Percentiles rank a stretch among this genome's conserved stretches.
Evolutionary conservation across 2,329 filamentous ascomycete species (phyloP).

Genomic region (Xylaria digitata): DNA sequence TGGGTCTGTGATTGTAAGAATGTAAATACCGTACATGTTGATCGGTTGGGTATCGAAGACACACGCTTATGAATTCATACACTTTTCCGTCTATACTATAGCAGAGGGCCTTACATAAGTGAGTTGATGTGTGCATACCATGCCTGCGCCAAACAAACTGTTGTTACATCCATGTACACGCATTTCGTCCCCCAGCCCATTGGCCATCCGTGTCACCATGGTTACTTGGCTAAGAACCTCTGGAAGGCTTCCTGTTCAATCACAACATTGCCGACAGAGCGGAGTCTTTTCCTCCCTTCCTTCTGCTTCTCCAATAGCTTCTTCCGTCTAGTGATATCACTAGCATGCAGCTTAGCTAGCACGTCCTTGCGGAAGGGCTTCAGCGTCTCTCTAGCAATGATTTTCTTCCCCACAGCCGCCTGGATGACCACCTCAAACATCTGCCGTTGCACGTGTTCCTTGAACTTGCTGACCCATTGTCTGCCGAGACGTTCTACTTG

Average conservation of each 20-base stretch:
- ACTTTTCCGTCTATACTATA: neutral
- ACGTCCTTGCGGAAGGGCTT: constrained; percentile 98
- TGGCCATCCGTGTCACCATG: neutral
- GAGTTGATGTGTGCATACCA: constrained; percentile 1
- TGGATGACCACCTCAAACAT: constrained; percentile 99
- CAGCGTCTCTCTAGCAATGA: constrained; percentile 92
- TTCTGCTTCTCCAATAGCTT: constrained; percentile 98
- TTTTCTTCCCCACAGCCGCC: constrained; percentile 81
- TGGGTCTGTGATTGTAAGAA: neutral
- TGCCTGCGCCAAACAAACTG: neutral
- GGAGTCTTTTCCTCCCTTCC: constrained; percentile 88
- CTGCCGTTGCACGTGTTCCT: constrained; percentile 93
- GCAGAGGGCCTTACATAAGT: constrained; percentile 1
- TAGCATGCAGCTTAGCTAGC: constrained; percentile 89
- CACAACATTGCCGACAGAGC: constrained; percentile 88
- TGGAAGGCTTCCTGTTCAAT: constrained; percentile 98
- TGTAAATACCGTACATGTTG: no score
- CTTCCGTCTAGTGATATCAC: constrained; percentile 81
- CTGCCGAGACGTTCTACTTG: constrained; percentile 85
- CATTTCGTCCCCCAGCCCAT: neutral
- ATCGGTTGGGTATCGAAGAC: neutral
- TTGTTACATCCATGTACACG: constrained; percentile 25
- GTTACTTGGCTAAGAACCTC: constrained; percentile 84
- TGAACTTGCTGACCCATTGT: constrained; percentile 94
- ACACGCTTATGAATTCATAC: neutral